Base-by-base conservation (phyloP, 2,329 filamentous ascomycete genomes). In the Alternaria alternata region DNA sequence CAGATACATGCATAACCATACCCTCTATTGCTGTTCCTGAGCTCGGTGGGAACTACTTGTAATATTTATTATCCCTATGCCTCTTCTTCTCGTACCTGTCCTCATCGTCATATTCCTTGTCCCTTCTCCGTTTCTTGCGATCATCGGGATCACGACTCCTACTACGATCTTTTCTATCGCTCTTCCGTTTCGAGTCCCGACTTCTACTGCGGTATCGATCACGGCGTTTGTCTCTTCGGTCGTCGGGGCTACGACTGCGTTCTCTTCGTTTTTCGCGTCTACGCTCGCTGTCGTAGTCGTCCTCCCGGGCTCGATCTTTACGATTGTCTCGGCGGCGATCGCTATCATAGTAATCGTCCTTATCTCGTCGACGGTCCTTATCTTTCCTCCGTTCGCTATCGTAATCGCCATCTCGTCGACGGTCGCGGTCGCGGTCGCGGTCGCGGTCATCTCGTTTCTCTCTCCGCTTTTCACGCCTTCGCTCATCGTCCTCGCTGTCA, bases 221-320 rank as follows among this genome's bases (percentile, higher is more conserved):
- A 20, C 68, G 59, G 28, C 62, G 58, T 54, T 64, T 67, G 6
- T 68, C 65, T 24, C 46, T 61, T 41, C 57, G 64, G 38, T 77
- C 70, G 46, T 78, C 68, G 8, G 78, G 74, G 44, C 73, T 68
- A 55, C 62, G 62, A 28, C 65, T 70, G 6, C 69, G 66, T 20
- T 69, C 65, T 41, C 62, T 59, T 16, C 59, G 63, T 34, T 56
- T 62, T 16, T 66, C 60, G 48, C 57, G 51, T 43, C 56, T 38
- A 34, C 64, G 53, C 42, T 63, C 61, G 22, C 54, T 58, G 26
- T 68, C 67, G 20, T 65, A 53, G 18, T 68, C 61, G 20, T 65
- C 57, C 18, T 65, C 63, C 32, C 68, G 59, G 9, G 61, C 54
- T 28, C 64, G 62, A 16, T 70, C 63, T 54, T 58, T 58, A 22